Conservation (phyloP, 2,329 filamentous ascomycete genomes). For the Penicillium sclerotigenum region DNA sequence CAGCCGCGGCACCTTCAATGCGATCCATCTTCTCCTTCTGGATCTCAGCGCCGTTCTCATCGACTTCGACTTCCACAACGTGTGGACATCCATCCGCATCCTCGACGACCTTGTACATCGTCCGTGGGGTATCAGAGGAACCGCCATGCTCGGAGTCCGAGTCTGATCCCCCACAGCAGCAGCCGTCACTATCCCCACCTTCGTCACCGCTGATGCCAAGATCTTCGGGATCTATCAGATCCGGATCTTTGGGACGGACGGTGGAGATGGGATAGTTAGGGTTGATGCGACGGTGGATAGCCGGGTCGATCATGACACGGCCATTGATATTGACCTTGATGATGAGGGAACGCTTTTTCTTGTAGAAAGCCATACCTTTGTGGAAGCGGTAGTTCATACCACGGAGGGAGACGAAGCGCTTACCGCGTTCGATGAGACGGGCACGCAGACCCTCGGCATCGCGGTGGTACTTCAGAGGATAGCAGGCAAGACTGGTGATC, state of each 20-base stretch:
- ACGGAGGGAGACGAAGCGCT: constrained; percentile 75
- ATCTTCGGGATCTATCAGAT: constrained; percentile 51
- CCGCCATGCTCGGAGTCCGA: constrained; percentile 39
- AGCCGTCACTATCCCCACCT: constrained; percentile 42
- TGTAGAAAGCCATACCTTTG: constrained; percentile 80
- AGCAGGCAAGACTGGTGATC: constrained; percentile 73
- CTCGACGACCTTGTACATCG: constrained; percentile 54
- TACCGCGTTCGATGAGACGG: constrained; percentile 73
- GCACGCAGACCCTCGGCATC: constrained; percentile 63
- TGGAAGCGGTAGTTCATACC: constrained; percentile 81
- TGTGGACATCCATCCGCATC: constrained; percentile 52
- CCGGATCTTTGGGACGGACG: constrained; percentile 69
- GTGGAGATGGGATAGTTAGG: constrained; percentile 78
- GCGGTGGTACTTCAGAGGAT: constrained; percentile 77
- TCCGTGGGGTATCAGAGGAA: constrained; percentile 34
- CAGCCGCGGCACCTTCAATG: constrained; percentile 41
- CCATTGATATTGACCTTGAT: constrained; percentile 82
- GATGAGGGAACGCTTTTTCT: constrained; percentile 66
- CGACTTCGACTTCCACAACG: constrained; percentile 55
- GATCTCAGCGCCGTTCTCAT: constrained; percentile 56
- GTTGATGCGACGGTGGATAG: constrained; percentile 77
- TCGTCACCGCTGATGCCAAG: constrained; percentile 14
- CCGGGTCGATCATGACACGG: constrained; percentile 82
- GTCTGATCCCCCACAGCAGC: constrained; percentile 39
- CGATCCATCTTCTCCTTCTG: constrained; percentile 57